These are phyloP conservation scores for Globisporangium lucens DNA, from an alignment of 352 stramenopile species.

Conservation along the genomic window DNA sequence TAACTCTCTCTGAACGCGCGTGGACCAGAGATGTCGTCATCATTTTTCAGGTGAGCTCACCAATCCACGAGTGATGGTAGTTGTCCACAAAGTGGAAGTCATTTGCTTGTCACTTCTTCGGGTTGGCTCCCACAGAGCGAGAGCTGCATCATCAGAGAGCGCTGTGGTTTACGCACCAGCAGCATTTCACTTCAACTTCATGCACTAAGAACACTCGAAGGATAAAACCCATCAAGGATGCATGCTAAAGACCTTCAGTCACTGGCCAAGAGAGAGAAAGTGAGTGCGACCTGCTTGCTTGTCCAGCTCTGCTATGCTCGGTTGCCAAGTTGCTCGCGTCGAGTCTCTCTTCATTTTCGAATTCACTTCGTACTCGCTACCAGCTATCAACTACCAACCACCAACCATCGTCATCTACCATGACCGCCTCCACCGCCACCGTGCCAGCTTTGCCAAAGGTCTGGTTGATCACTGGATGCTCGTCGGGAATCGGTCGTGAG, in stretches of 20 bases:
- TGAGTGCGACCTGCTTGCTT: background rate
- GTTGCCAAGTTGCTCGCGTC: background rate
- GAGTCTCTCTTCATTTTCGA: background rate
- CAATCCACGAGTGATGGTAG: background rate
- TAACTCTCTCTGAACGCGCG: no score
- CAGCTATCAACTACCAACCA: background rate
- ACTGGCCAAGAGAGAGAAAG: background rate
- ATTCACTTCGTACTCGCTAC: background rate
- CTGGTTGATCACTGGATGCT: background rate
- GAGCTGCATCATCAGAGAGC: background rate
- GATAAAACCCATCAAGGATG: background rate
- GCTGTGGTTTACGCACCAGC: background rate
- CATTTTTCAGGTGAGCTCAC: background rate
- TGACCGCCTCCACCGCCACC: background rate
- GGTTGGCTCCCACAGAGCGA: background rate
- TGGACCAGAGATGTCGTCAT: background rate
- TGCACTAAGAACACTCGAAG: background rate
- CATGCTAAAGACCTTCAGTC: background rate
- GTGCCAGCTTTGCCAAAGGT: background rate
- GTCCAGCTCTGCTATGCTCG: background rate
- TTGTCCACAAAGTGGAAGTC: background rate
- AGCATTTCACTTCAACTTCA: background rate
- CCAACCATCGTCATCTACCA: background rate
- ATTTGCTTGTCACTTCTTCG: background rate
- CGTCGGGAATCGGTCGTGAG: background rate